These are phyloP conservation scores for Bocquillonia castaneifolia DNA, from an alignment of 441 rosid genomes.

Conservation along the genomic window DNA sequence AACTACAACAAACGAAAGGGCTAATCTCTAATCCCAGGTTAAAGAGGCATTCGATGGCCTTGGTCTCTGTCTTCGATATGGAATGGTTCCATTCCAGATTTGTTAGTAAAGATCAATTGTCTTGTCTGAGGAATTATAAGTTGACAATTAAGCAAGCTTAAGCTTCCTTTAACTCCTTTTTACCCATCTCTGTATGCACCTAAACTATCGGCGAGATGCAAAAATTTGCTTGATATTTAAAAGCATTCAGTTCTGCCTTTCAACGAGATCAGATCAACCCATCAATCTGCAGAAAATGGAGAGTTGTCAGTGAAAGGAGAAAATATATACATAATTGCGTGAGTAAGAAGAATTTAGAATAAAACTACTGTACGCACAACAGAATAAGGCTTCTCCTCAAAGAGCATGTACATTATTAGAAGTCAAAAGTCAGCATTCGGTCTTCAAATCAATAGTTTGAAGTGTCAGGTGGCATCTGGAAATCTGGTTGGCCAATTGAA, in stretches of 20 bases:
- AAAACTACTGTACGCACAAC: no score
- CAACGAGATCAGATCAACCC: background rate
- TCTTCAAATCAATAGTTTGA: background rate
- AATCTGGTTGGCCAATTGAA: background rate
- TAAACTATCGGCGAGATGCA: no score
- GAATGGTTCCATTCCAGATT: no score
- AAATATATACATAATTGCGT: background rate
- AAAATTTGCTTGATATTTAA: background rate
- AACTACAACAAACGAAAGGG: no score
- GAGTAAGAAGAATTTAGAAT: background rate
- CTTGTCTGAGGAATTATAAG: no score
- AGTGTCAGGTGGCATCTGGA: background rate
- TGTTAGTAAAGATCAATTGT: no score
- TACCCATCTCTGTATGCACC: no score
- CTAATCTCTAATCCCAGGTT: no score
- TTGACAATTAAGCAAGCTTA: no score
- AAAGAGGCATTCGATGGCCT: no score
- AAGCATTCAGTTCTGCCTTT: background rate
- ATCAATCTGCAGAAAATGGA: constrained; percentile 12
- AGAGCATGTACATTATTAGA: background rate
- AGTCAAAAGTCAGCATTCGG: background rate
- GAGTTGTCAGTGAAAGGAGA: background rate
- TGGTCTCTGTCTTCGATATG: no score
- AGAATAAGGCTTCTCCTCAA: background rate
- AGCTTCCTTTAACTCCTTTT: no score